A percentile compares a stretch with the other conserved stretches of the same genome.
phyloP scores from a whole-genome alignment of 2,329 filamentous ascomycete species.

The Orbilia ellipsospora region DNA sequence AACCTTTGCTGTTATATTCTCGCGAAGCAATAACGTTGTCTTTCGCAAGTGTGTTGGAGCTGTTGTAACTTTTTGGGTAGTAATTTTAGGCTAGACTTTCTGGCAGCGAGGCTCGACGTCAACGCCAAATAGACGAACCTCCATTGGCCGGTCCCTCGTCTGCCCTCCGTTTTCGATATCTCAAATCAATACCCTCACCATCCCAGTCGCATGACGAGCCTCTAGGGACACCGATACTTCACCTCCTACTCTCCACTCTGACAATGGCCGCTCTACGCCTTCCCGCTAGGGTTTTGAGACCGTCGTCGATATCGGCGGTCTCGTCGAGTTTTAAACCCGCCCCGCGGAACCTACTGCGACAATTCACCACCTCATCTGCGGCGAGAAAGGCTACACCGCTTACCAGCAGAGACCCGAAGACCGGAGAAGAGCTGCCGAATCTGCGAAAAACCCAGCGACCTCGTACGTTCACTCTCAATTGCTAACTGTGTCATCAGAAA shows the following conservation, averaged over 20 bases:
- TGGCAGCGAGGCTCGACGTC: conserved; percentile 26
- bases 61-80: conserved; percentile 15
- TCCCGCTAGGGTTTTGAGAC: conserved; percentile 34
- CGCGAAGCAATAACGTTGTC: too few relatives aligned
- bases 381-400: conserved; percentile 24
- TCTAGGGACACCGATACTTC: conserved; percentile 25
- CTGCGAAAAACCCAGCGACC: conserved; percentile 40
- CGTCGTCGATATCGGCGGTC: conserved; percentile 45
- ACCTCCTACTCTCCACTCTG: conserved; percentile 5
- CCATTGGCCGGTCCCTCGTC: conserved; percentile 41
- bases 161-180: not conserved
- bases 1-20: too few relatives aligned
- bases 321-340: conserved; percentile 32
- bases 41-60: conserved; percentile 14
- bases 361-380: conserved; percentile 38
- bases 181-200: conserved; percentile 8
- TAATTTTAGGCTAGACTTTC: conserved; percentile 37
- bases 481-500: not conserved
- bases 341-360: conserved; percentile 44
- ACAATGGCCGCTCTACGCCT: conserved; percentile 53
- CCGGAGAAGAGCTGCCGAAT: conserved; percentile 40
- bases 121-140: conserved; percentile 44
- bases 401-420: conserved; percentile 42
- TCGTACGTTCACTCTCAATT: conserved; percentile 34
- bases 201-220: conserved; percentile 30